Evolutionary conservation across 1,139 yeast genomes (phyloP).

Genomic region (Magnusiomyces tetraspermus): DNA sequence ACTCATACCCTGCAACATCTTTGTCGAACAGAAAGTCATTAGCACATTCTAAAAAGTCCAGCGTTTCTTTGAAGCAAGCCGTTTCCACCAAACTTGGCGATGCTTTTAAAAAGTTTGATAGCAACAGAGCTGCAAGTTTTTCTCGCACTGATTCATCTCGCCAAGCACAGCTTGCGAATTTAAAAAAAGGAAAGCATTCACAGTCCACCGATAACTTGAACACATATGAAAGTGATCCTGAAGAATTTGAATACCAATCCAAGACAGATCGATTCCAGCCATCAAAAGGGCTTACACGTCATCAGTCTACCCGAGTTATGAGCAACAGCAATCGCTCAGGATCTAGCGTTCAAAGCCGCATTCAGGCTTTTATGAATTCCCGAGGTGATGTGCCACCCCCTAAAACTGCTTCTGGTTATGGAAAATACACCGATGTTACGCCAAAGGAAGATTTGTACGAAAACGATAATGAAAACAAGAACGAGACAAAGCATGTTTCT

Average conservation of each 20-base stretch:
- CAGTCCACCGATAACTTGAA: constrained; percentile 19
- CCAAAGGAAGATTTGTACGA: too few relatives aligned
- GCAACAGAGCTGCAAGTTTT: background rate
- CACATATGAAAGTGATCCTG: constrained; percentile 14
- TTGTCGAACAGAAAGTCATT: background rate
- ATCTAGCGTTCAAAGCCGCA: constrained; percentile 47
- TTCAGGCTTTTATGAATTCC: constrained; percentile 48
- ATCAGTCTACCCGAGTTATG: background rate
- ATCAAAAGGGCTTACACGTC: background rate
- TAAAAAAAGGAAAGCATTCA: constrained; percentile 15
- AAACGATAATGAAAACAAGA: background rate
- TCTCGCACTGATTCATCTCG: background rate
- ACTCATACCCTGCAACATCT: background rate
- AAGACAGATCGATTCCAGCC: background rate
- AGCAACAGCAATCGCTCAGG: background rate
- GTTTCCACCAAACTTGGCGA: constrained; percentile 19
- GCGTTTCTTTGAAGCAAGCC: constrained; percentile 4
- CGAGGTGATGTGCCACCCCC: constrained; percentile 39
- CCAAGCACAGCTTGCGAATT: background rate
- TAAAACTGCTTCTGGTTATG: constrained; percentile 65
- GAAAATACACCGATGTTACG: constrained; percentile 48
- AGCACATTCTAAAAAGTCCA: constrained; percentile 3
- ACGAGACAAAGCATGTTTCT: background rate
- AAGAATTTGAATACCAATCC: background rate
- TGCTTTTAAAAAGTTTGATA: constrained; percentile 29